Percentiles rank a stretch among this genome's conserved stretches.
Conservation (phyloP, 2,329 filamentous ascomycete genomes). For the Paraconiothyrium sp. region DNA sequence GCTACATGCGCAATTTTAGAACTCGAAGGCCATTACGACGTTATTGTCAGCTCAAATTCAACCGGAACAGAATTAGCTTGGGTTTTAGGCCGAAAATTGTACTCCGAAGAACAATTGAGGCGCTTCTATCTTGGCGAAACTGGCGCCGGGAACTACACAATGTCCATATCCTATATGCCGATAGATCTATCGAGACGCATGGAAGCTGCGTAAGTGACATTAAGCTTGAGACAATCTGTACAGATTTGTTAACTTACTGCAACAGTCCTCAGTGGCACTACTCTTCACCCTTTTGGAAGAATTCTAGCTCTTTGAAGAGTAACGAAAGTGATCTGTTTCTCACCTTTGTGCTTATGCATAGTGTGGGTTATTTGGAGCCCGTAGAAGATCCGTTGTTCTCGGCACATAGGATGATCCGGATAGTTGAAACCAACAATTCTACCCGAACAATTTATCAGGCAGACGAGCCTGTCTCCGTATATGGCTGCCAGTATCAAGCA, state of each 20-base stretch:
- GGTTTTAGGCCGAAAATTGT: neutral
- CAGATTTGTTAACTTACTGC: neutral
- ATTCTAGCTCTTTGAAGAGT: neutral
- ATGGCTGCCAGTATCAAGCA: neutral
- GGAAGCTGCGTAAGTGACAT: neutral
- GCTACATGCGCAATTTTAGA: conserved; percentile 19
- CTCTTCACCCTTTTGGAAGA: neutral
- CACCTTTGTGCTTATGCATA: neutral
- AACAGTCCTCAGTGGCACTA: neutral
- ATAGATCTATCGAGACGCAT: neutral
- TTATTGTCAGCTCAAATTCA: too few relatives aligned
- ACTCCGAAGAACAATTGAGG: neutral
- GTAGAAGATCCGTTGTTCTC: conserved; percentile 16
- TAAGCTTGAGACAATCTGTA: neutral
- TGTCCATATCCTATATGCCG: neutral
- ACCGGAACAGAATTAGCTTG: too few relatives aligned
- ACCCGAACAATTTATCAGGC: neutral
- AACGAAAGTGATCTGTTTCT: neutral
- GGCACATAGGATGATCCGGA: conserved; percentile 3
- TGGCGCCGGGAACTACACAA: neutral
- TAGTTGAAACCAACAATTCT: neutral
- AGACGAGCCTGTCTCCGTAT: neutral
- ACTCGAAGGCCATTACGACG: neutral
- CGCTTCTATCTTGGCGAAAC: neutral
- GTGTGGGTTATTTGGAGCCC: neutral